Percentiles rank a stretch among this genome's conserved stretches.
These are phyloP conservation scores for Phytopythium litorale DNA, from an alignment of 352 stramenopile genomes.

Conservation along the genomic window DNA sequence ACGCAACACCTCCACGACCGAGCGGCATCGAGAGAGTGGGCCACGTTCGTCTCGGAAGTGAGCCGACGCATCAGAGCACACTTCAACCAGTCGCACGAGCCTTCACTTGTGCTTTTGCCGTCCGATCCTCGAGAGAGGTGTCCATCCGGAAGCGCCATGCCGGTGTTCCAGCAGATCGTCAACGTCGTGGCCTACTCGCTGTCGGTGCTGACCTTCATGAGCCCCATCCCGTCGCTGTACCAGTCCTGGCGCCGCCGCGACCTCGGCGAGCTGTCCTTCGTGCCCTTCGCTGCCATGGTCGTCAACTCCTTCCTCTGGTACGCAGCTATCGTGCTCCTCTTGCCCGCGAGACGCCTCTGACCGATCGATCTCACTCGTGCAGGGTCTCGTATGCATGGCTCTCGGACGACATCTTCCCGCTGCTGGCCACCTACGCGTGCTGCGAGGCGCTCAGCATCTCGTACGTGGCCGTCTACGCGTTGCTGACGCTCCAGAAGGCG, in stretches of 20 bases:
- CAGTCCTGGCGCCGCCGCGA: neutral
- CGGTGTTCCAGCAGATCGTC: slow-evolving; percentile 2
- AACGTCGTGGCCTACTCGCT: slow-evolving; percentile 9
- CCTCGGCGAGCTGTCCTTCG: slow-evolving; percentile 4
- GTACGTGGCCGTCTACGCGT: slow-evolving; percentile 27
- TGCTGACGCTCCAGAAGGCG: slow-evolving; percentile 19
- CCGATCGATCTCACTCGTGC: neutral
- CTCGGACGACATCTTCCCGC: slow-evolving; percentile 41
- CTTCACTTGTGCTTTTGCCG: neutral
- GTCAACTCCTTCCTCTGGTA: slow-evolving; percentile 6
- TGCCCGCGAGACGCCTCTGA: neutral
- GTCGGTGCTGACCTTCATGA: slow-evolving; percentile 7
- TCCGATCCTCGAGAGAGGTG: neutral
- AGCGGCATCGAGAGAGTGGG: neutral
- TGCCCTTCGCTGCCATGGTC: slow-evolving; percentile 6
- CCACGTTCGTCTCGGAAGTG: neutral
- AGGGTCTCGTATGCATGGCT: slow-evolving; percentile 40
- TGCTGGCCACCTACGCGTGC: slow-evolving; percentile 45
- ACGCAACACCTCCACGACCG: neutral
- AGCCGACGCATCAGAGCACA: too few relatives aligned
- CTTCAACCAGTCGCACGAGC: neutral
- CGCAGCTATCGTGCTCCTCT: neutral
- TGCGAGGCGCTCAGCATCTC: slow-evolving; percentile 39
- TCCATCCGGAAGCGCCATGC: slow-evolving; percentile 1
- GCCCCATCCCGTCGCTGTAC: slow-evolving; percentile 6